Evolutionary conservation across 2,329 filamentous ascomycete genomes (phyloP), one percentile per base, ranked within the genome.

Genomic region (Pestalotiopsis sp.): DNA sequence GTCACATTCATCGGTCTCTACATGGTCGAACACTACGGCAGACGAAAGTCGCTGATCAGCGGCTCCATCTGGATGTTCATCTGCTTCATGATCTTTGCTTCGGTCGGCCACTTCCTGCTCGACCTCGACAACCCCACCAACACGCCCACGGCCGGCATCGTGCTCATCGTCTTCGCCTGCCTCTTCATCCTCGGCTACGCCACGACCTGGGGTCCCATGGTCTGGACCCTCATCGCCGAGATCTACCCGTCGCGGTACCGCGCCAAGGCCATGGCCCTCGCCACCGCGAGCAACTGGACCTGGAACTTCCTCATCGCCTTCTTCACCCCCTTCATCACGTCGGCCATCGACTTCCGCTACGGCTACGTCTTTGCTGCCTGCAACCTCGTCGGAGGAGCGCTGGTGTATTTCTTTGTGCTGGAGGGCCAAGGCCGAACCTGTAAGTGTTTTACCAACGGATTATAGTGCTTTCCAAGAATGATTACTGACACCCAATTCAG

Each of bases 361-460:
- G 92, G 92, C 2, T 93, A 93, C 71, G 89, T 95, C 38, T 94
- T 94, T 78, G 92, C 91, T 0, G 90, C 85, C 0, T 93, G 91
- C 76, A 92, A 92, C 73, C 81, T 93, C 20, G 82, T 87, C 0
- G 91, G 87, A 0, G 87, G 89, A 0, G 71, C 89, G 0, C 79
- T 94, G 13, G 91, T 94, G 38, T 95, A 91, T 82, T 92, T 95
- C 80, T 94, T 94, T 78, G 87, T 94, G 66, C 89, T 92, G 68
- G 92, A 95, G 77, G 90, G 88, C 60, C 90, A 92, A 75, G 92
- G 91, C 66, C 87, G 92, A 5, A 90, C 89, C 0, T 84, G 41
- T 49, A n/a, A 49, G 41, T 49, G 41, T 49, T n/a, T 45, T n/a
- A n/a, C n/a, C n/a, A n/a, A n/a, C n/a, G n/a, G n/a, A n/a, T n/a